Evolutionary conservation across 257 asterid genomes (phyloP), one percentile per base, ranked within the genome.

Genomic region (Hygrophila difformis): DNA sequence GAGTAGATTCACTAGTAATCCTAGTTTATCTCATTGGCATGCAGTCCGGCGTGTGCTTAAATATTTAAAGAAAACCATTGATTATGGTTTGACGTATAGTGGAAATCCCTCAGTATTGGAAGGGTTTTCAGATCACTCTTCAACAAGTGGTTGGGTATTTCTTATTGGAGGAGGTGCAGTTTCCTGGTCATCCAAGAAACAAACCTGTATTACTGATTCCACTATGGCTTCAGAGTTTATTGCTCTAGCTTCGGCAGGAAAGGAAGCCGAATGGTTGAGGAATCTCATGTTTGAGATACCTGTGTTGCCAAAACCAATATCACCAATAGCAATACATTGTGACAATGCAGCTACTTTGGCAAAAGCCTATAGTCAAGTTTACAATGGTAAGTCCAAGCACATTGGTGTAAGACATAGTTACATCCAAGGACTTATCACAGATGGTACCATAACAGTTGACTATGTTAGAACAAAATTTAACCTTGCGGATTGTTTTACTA

Each of bases 81-180:
- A 36, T 36, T 36, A 36, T 36, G 13, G 40, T 36, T 36, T 36
- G 13, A 10, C 1, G 11, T 36, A n/a, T 10, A 12, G 40, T 36
- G 40, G 40, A 2, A 10, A 12, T 2, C 40, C 40, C 13, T 36
- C 40, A 1, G 40, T 36, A 3, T 15, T 36, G 13, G 40, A 36
- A 36, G 40, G 40, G 13, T 36, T 10, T 8, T 36, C 14, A 10
- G 40, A 36, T 8, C 40, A 36, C 13, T 36, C 40, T 15, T 36
- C 40, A 15, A 36, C 40, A 36, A 36, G 40, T 15, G 40, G 40
- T 10, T 36, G 40, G 40, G 40, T 36, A 36, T 36, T 36, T 15
- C 13, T 36, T 12, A 12, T 36, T 36, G 8, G 40, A 15, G 40
- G n/a, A 36, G 40, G 40, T 36, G 40, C 40, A 36, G 13, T 36